phyloP scores from a whole-genome alignment of 495 filamentous ascomycete species.

The Acidomyces sp. region DNA sequence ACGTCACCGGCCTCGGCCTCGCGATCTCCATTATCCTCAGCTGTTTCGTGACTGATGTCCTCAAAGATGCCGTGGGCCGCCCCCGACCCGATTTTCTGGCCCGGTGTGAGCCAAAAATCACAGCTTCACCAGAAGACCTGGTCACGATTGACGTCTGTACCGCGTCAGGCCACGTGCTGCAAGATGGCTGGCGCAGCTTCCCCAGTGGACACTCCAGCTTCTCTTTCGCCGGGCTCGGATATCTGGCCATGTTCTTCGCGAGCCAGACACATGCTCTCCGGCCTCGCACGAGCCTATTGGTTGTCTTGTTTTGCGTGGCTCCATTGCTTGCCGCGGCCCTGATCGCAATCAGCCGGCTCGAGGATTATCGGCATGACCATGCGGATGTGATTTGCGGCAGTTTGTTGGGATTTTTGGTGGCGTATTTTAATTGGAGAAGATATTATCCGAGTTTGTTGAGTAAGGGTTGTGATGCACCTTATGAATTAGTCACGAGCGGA shows the following conservation, averaged over 20 bases:
- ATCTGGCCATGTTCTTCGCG: constrained; percentile 51
- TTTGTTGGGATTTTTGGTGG: constrained; percentile 56
- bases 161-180: constrained; percentile 31
- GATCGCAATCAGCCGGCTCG: constrained; percentile 79
- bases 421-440: constrained; percentile 71
- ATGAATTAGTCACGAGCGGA: constrained; percentile 20
- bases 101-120: constrained; percentile 61
- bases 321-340: constrained; percentile 71
- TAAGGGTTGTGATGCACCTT: constrained; percentile 40
- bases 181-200: constrained; percentile 55
- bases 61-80: constrained; percentile 85
- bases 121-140: constrained; percentile 47
- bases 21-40: constrained; percentile 59
- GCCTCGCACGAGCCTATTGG: constrained; percentile 54
- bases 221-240: constrained; percentile 49
- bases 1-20: constrained; percentile 73
- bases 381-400: constrained; percentile 76
- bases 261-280: constrained; percentile 70
- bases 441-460: constrained; percentile 46
- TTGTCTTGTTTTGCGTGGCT: constrained; percentile 41
- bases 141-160: constrained; percentile 44
- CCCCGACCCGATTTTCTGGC: constrained; percentile 82
- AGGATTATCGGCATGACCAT: constrained; percentile 92
- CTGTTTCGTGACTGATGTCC: constrained; percentile 70
- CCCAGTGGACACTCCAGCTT: constrained; percentile 56